phyloP scores from a whole-genome alignment of 441 rosid genomes.

The Biscutella auriculata region DNA sequence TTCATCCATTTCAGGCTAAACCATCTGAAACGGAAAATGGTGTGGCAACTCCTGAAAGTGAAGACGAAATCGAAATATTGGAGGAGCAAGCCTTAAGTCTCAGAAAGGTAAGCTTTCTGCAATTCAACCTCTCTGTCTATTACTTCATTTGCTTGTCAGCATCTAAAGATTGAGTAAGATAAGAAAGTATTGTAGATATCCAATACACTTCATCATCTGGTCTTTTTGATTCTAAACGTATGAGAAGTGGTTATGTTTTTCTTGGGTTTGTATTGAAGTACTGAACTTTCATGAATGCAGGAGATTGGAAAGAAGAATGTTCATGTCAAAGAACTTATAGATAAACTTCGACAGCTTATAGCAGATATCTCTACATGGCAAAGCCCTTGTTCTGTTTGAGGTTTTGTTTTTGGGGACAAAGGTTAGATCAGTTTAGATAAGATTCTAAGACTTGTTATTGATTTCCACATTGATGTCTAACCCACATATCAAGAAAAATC shows the following conservation, averaged over 20 bases:
- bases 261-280: neutral
- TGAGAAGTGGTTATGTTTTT: neutral
- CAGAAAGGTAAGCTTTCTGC: constrained; percentile 41
- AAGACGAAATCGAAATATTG: constrained; percentile 50
- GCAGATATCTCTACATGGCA: constrained; percentile 82
- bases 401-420: neutral
- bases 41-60: constrained; percentile 32
- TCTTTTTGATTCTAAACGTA: neutral
- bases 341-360: constrained; percentile 63
- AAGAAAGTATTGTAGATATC: too few species aligned
- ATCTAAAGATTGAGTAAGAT: too few species aligned
- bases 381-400: constrained; percentile 70
- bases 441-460: constrained; percentile 5
- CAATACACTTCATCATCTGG: neutral
- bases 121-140: too few species aligned
- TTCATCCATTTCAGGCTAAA: constrained; percentile 33
- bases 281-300: constrained; percentile 23
- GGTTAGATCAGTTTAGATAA: constrained; percentile 1
- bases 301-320: constrained; percentile 69
- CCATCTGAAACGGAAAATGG: constrained; percentile 31
- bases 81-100: constrained; percentile 59
- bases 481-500: neutral
- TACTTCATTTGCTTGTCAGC: too few species aligned
- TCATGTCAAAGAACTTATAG: constrained; percentile 60
- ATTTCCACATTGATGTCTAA: neutral